Conservation (phyloP, 73 alveolate species). For the Symbiodinium natans region DNA sequence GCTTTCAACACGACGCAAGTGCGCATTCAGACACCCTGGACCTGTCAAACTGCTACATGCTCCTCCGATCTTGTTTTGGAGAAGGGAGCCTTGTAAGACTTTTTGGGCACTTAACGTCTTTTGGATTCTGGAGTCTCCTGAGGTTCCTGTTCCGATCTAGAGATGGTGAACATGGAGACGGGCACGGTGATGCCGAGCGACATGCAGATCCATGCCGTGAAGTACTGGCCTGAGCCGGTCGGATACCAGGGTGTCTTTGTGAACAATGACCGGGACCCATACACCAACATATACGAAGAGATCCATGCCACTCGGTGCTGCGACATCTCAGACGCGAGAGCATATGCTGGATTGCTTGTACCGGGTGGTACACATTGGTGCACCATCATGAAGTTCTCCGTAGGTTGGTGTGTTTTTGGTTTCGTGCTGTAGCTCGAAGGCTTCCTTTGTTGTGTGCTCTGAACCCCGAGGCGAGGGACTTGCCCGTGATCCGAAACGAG, state of each 20-base stretch:
- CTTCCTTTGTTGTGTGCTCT: no score
- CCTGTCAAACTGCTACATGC: constrained; percentile 31
- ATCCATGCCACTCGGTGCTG: neutral
- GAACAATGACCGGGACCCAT: constrained; percentile 47
- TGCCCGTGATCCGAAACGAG: constrained; percentile 85
- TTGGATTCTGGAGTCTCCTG: no score
- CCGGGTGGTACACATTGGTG: no score
- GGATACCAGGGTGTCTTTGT: constrained; percentile 74
- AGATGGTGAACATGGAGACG: constrained; percentile 42
- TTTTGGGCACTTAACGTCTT: no score
- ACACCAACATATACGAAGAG: constrained; percentile 62
- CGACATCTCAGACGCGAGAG: no score
- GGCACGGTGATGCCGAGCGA: neutral
- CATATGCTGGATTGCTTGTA: no score
- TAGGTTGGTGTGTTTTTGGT: neutral
- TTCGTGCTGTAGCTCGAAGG: no score
- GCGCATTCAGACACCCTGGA: constrained; percentile 71
- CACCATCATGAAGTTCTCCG: neutral
- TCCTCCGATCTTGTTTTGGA: no score
- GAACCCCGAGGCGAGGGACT: constrained; percentile 26
- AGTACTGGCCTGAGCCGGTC: constrained; percentile 85
- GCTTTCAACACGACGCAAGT: constrained; percentile 13
- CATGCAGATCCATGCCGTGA: constrained; percentile 56
- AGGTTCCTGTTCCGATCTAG: constrained; percentile 31
- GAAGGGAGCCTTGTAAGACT: no score